Evolutionary conservation across 2,329 filamentous ascomycete genomes (phyloP).

Genomic region (Blumeria graminis): DNA sequence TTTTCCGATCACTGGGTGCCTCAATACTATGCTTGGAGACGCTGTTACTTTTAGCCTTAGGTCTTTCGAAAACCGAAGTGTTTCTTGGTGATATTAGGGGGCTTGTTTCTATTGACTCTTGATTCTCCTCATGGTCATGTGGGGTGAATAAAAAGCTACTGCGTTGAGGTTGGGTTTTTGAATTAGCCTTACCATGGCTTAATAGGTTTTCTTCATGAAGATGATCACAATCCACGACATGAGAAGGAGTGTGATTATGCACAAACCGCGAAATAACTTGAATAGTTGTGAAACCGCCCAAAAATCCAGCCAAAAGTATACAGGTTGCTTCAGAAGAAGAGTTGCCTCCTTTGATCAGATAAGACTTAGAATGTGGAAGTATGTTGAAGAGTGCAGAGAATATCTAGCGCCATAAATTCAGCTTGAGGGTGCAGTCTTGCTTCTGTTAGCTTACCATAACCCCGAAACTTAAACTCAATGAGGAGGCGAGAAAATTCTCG

Average conservation of each 20-base stretch:
- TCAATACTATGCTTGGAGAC: not conserved
- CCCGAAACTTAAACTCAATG: constrained; percentile 78
- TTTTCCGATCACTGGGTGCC: constrained; percentile 16
- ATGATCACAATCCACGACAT: constrained; percentile 62
- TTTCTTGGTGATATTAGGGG: constrained; percentile 9
- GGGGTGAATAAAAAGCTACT: constrained; percentile 1
- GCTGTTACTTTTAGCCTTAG: not conserved
- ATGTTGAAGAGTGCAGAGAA: constrained; percentile 86
- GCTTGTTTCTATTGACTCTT: constrained; percentile 9
- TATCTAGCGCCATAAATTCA: constrained; percentile 27
- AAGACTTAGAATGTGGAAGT: constrained; percentile 64
- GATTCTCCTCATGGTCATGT: constrained; percentile 4
- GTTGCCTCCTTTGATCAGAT: constrained; percentile 46
- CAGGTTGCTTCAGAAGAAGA: constrained; percentile 42
- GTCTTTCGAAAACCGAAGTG: not conserved
- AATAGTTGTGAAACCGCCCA: constrained; percentile 50
- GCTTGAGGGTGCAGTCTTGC: not conserved
- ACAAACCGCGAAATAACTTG: constrained; percentile 47
- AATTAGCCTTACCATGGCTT: constrained; percentile 5
- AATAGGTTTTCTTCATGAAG: constrained; percentile 25
- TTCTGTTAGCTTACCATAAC: constrained; percentile 54
- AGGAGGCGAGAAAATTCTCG: constrained; percentile 66
- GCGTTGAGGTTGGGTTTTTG: constrained; percentile 2
- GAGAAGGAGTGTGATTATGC: constrained; percentile 51
- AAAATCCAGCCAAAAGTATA: constrained; percentile 43